A percentile compares a stretch with the other conserved stretches of the same genome.
Evolutionary conservation across 1,139 yeast species (phyloP).

Genomic region (Protomyces inundatus): DNA sequence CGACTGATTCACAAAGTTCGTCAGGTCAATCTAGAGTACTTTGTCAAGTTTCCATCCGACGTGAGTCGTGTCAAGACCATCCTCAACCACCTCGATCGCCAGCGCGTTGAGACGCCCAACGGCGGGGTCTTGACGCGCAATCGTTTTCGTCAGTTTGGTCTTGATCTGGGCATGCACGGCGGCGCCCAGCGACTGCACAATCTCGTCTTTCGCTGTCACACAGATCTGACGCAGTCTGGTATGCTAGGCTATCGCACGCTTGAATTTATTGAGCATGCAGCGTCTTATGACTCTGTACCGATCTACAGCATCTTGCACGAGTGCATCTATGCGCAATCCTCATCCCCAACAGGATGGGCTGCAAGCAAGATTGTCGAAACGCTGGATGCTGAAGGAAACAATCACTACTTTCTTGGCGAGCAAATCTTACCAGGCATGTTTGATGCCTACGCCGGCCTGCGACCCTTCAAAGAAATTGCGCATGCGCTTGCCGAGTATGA

Average conservation of each 20-base stretch:
- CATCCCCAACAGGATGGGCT: conserved; percentile 45
- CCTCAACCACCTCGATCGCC: conserved; percentile 39
- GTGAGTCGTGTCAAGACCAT: conserved; percentile 42
- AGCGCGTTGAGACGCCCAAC: conserved; percentile 34
- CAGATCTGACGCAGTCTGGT: conserved; percentile 42
- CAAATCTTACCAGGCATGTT: conserved; percentile 52
- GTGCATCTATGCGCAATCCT: conserved; percentile 49
- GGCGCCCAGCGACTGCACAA: conserved; percentile 49
- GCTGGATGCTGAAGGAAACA: background rate
- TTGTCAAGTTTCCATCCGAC: conserved; percentile 49
- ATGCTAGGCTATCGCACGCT: conserved; percentile 43
- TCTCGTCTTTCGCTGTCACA: conserved; percentile 42
- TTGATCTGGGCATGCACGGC: conserved; percentile 49
- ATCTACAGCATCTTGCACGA: conserved; percentile 55
- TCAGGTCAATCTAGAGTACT: conserved; percentile 49
- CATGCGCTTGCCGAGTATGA: conserved; percentile 43
- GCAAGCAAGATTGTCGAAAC: conserved; percentile 44
- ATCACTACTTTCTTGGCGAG: conserved; percentile 49
- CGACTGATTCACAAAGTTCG: conserved; percentile 44
- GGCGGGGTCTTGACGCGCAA: conserved; percentile 50
- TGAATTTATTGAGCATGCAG: conserved; percentile 38
- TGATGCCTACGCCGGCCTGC: conserved; percentile 47
- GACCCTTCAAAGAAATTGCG: conserved; percentile 45
- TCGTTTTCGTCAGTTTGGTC: conserved; percentile 52
- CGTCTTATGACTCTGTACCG: conserved; percentile 51